Base-by-base conservation (phyloP, 1,284 basidiomycete genomes). In the Hymenochaete sp. region DNA sequence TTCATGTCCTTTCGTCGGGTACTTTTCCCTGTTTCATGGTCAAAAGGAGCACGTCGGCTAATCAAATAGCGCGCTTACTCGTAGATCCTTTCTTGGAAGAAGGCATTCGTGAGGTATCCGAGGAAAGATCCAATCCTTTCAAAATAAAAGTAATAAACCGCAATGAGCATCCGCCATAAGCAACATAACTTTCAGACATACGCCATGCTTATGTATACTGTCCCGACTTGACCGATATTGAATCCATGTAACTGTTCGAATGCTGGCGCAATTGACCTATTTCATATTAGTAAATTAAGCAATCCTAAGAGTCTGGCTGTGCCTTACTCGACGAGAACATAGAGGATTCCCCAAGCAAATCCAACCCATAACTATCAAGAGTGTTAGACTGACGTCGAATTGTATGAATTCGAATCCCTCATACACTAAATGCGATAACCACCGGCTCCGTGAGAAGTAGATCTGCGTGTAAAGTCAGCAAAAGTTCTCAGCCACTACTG, bases 301-400 rank as follows among this genome's bases (percentile, higher is more conserved):
- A 14, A 33, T 41, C 24, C 14, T 35, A 28, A 28, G 13, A 7
- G 21, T 32, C 10, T 8, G 29, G 3, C 18, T 21, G 11, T 11
- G 13, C 25, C 72, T 9, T 52, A 82, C 70, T 79, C 76, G 24
- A 89, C 66, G 48, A 86, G 63, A 48, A 73, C 75, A 57, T 78
- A 91, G 38, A 83, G 61, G 9, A 91, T 72, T 0, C 87, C 87
- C 87, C 86, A 91, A 1, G 73, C 73, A 48, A 85, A 79, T 1
- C 81, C 82, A 39, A 79, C 64, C 86, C 85, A 91, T 13, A 86
- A 51, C 79, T 83, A 53, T 25, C 29, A 25, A 27, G 24, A 39
- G 19, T 19, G 31, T 29, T 8, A 31, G n/a, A n/a, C n/a, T n/a
- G n/a, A n/a, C n/a, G n/a, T n/a, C n/a, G n/a, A n/a, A n/a, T n/a